These are phyloP conservation scores for Dacryopinax primogenitus DNA, from an alignment of 768 basidiomycete genomes.

Conservation along the genomic window DNA sequence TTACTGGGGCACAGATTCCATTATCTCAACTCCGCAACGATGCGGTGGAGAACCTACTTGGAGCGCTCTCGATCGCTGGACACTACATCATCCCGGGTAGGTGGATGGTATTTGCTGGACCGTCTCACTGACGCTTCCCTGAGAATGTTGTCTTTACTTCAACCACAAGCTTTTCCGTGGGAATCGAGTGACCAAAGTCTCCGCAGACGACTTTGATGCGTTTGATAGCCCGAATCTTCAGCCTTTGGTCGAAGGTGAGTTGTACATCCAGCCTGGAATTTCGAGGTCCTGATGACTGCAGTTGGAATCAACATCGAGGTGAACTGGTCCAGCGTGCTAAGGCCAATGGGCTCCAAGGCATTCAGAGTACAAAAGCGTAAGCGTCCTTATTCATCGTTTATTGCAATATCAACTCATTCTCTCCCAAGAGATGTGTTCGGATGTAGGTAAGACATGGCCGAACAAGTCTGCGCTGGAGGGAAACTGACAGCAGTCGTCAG, in stretches of 20 bases:
- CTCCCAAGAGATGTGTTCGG: slow-evolving; percentile 71
- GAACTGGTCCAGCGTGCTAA: slow-evolving; percentile 76
- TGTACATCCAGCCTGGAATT: neutral
- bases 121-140: too few relatives aligned
- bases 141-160: neutral
- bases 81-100: slow-evolving; percentile 83
- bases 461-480: neutral
- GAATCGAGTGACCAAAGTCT: slow-evolving; percentile 69
- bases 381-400: slow-evolving; percentile 8
- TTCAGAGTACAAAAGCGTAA: slow-evolving; percentile 72
- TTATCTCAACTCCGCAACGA: slow-evolving; percentile 85
- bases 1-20: slow-evolving; percentile 90
- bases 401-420: too few relatives aligned
- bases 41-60: slow-evolving; percentile 84
- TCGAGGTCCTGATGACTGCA: slow-evolving; percentile 19
- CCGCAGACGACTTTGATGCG: slow-evolving; percentile 70
- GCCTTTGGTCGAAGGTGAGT: slow-evolving; percentile 63
- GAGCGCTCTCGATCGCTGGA: slow-evolving; percentile 77
- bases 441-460: slow-evolving; percentile 50
- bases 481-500: slow-evolving; percentile 29
- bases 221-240: slow-evolving; percentile 77
- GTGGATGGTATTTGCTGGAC: too few relatives aligned
- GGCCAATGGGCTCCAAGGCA: slow-evolving; percentile 63
- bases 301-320: slow-evolving; percentile 86
- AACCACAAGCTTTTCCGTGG: slow-evolving; percentile 37